Conservation (phyloP, 2,329 filamentous ascomycete species). For the Paecilomyces niveus region DNA sequence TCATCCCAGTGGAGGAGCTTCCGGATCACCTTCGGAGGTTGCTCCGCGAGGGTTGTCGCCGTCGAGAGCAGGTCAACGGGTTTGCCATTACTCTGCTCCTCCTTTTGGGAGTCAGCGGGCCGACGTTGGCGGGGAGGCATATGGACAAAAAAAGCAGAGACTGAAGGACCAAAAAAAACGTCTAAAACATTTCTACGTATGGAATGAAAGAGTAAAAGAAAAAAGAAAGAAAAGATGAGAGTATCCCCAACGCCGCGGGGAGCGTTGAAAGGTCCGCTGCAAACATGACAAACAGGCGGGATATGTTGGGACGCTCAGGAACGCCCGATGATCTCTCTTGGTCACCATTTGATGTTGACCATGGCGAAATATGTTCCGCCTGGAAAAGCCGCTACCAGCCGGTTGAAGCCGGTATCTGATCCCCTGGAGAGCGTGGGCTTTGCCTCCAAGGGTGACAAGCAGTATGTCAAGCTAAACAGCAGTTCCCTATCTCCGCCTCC, state of each 20-base stretch:
- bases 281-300: conserved; percentile 23
- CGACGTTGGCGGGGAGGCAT: conserved; percentile 21
- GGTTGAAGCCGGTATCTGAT: conserved; percentile 70
- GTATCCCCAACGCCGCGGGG: not conserved
- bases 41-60: conserved; percentile 18
- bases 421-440: conserved; percentile 75
- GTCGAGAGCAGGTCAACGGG: conserved; percentile 16
- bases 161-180: not conserved
- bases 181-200: not conserved
- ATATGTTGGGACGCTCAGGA: not conserved
- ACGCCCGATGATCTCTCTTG: not conserved
- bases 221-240: conserved; percentile 1
- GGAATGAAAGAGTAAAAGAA: not conserved
- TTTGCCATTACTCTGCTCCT: conserved; percentile 10
- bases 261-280: conserved; percentile 2
- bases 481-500: conserved; percentile 1
- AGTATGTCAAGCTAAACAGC: conserved; percentile 43
- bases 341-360: not conserved
- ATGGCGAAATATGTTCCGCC: conserved; percentile 18
- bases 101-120: conserved; percentile 13
- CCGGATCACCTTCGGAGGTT: conserved; percentile 21
- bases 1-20: conserved; percentile 45
- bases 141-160: not conserved
- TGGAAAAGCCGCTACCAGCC: conserved; percentile 17
- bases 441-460: conserved; percentile 83